Evolutionary conservation across 2,329 filamentous ascomycete species (phyloP), one percentile per base, ranked within the genome.

Genomic region (Neofusicoccum parvum): DNA sequence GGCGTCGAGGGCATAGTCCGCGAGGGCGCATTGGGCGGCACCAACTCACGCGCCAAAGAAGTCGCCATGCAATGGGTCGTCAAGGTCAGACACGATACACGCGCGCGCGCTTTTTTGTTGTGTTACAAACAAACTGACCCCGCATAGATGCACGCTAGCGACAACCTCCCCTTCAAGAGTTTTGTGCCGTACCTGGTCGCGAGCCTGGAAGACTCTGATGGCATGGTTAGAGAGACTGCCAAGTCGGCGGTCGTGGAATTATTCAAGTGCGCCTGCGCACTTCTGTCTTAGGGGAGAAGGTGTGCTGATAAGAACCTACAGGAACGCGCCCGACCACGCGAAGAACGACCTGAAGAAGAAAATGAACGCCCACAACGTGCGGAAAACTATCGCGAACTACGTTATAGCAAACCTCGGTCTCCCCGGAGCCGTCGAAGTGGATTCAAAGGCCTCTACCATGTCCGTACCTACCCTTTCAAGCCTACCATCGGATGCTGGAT

Each of bases 321-420:
- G 90, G 69, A 88, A 87, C 72, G 93, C 92, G 0, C 91, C 93
- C 15, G 90, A 91, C 69, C 84, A 88, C 65, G 94, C 94, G 58
- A 96, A 97, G 76, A 90, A 90, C 1, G 94, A 97, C 73, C 81
- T 98, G 39, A 95, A 95, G 80, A 90, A 88, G 74, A 92, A 97
- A 78, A 83, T 98, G 67, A 90, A 91, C 74, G 88, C 88, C 72
- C 91, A 91, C 77, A 92, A 92, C 72, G 92, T 98, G 58, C 88
- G 94, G 49, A 92, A 92, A 68, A 90, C 92, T 14, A 97, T 97
- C 72, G 90, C 92, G 68, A 86, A 89, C 65, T 90, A 90, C 68
- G 95, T 98, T 68, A 85, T 94, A 51, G 87, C 90, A 64, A 89
- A 90, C 68, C 85, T 96, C 63, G 86, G 85, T 6, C 86, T 90